Evolutionary conservation across 2,329 filamentous ascomycete species (phyloP).

Genomic region (Emydomyces testavorans): DNA sequence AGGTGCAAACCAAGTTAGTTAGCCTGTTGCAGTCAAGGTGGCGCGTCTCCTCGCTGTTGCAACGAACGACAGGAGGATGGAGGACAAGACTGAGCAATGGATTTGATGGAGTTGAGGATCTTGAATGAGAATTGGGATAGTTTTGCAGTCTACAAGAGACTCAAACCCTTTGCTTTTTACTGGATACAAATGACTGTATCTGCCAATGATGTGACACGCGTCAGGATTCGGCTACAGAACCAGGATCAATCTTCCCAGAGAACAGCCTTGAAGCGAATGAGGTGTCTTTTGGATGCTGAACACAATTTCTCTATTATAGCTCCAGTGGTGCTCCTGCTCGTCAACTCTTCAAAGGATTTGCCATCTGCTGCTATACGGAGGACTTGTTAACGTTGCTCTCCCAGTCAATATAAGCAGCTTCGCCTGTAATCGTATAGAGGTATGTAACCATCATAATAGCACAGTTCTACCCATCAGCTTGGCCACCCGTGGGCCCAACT

Average conservation of each 20-base stretch:
- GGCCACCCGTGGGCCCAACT: neutral
- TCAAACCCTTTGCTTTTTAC: too few species aligned
- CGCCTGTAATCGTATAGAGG: neutral
- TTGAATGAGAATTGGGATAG: too few species aligned
- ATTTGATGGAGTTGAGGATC: neutral
- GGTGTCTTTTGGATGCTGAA: too few species aligned
- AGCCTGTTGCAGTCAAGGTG: neutral
- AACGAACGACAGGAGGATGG: neutral
- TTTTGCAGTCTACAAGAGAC: too few species aligned
- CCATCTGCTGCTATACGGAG: neutral
- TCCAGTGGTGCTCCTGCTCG: neutral
- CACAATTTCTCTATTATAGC: too few species aligned
- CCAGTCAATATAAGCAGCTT: neutral
- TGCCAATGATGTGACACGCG: too few species aligned
- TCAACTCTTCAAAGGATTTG: neutral
- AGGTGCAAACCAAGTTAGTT: slow-evolving; percentile 3
- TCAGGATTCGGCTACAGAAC: too few species aligned
- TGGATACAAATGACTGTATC: too few species aligned
- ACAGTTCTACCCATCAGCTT: slow-evolving; percentile 6
- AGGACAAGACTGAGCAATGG: neutral
- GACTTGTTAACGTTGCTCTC: neutral
- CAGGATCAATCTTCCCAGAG: too few species aligned
- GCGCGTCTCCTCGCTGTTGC: slow-evolving; percentile 2
- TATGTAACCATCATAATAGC: neutral
- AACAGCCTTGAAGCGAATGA: too few species aligned